Evolutionary conservation across 352 stramenopile species (phyloP), one percentile per base, ranked within the genome.

Genomic region (Lagenidium sp.): DNA sequence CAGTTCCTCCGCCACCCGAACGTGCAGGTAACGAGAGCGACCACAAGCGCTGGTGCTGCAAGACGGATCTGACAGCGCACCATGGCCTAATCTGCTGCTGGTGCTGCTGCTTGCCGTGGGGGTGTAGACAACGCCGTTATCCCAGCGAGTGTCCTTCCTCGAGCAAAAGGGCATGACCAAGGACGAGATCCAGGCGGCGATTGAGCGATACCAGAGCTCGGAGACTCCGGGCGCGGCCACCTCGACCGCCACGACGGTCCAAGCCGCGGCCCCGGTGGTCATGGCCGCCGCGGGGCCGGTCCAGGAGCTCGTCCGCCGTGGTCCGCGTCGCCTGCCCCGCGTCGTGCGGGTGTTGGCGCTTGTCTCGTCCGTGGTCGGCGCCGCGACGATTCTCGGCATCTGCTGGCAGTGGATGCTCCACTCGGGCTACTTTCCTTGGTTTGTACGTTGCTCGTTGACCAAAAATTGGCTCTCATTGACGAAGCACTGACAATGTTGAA

Each of bases 141-240:
- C 75, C 1, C 75, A 91, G 51, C 75, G 78, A 28, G 66, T 88
- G 43, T 71, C 61, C 10, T 91, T 91, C 49, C 52, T 91, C 23
- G 78, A 88, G 54, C 68, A 79, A 32, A 91, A 91, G 53, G 78
- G 78, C 3, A 67, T 91, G 68, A 83, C 65, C 10, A 84, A 85
- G 36, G 65, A 87, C 40, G 78, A 57, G 55, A 88, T 88, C 35
- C 76, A 88, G 47, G 65, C 83, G 50, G 66, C 78, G 16, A 82
- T 91, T 15, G 75, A 91, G 43, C 50, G 43, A 28, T 57, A 47
- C 38, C 50, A 57, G 43, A 52, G n/a, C 38, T 37, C 51, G 16
- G 43, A 51, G 19, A 19, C 12, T 25, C 30, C n/a, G 19, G 36
- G 19, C 23, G 39, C 44, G 55, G 25, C 41, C 47, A n/a, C 41